A percentile compares a stretch with the other conserved stretches of the same genome.
These are phyloP conservation scores for Aureobasidium subglaciale DNA, from an alignment of 2,329 filamentous ascomycete species.

Conservation along the genomic window DNA sequence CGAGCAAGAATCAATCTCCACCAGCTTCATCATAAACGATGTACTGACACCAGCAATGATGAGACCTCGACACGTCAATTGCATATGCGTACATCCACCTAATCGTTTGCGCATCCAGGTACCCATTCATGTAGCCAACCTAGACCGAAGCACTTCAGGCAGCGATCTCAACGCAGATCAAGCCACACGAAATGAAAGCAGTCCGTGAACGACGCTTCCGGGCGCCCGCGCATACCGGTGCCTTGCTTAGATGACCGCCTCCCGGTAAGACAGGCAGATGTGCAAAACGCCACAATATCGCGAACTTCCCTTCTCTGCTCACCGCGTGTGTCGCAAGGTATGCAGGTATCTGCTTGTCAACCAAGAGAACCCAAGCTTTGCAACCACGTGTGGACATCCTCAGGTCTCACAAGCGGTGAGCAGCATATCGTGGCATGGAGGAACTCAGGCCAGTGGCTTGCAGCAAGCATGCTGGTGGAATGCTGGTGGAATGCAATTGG, in stretches of 20 bases:
- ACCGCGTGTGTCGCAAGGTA: not conserved
- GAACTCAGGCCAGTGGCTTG: not conserved
- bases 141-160: not conserved
- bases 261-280: not conserved
- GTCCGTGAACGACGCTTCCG: conserved; percentile 9
- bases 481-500: not conserved
- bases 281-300: conserved; percentile 13
- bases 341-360: conserved; percentile 1
- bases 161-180: not conserved
- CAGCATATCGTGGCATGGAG: not conserved
- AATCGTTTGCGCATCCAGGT: not conserved
- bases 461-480: too few species aligned
- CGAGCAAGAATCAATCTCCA: not conserved
- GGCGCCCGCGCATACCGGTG: conserved; percentile 4
- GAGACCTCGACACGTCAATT: conserved; percentile 11
- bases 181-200: conserved; percentile 13
- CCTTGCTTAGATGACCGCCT: conserved; percentile 4
- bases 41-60: conserved; percentile 12
- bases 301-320: not conserved
- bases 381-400: not conserved
- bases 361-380: not conserved
- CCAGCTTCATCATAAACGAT: not conserved
- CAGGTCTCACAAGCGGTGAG: not conserved
- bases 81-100: not conserved
- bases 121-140: not conserved